These are phyloP conservation scores for Populus tremula DNA, from an alignment of 345 rosid genomes.

Conservation along the genomic window DNA sequence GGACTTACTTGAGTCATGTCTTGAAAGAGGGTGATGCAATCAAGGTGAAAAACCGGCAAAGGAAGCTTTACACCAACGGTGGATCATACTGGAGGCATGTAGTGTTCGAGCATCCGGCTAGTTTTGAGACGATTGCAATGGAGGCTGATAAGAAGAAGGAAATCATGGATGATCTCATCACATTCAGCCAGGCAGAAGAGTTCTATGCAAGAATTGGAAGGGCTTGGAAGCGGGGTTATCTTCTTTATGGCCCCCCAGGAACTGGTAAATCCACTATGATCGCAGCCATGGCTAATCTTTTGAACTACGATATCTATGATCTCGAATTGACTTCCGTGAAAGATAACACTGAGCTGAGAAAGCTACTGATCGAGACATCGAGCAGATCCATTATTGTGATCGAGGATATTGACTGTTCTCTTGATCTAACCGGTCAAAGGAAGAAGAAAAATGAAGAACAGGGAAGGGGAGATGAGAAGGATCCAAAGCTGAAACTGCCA, in stretches of 20 bases:
- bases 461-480: neutral
- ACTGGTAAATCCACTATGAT: conserved; percentile 9
- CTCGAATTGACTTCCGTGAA: neutral
- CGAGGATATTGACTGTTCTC: conserved; percentile 5
- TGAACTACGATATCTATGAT: conserved; percentile 6
- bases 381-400: conserved; percentile 8
- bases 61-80: conserved; percentile 8
- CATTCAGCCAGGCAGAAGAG: conserved; percentile 1
- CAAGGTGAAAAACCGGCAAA: neutral
- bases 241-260: neutral
- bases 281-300: conserved; percentile 9
- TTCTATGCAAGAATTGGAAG: conserved; percentile 8
- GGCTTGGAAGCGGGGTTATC: conserved; percentile 9
- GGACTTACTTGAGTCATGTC: conserved; percentile 3
- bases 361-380: neutral
- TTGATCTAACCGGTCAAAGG: conserved; percentile 6
- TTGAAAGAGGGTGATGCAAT: conserved; percentile 2
- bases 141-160: neutral
- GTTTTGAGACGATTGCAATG: neutral
- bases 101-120: conserved; percentile 9
- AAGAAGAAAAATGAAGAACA: conserved; percentile 1
- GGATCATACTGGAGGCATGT: conserved; percentile 5
- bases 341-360: conserved; percentile 8
- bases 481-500: neutral
- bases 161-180: conserved; percentile 1